Base-by-base conservation (phyloP, 164 flowering plant species). In the Litsea cubeba region DNA sequence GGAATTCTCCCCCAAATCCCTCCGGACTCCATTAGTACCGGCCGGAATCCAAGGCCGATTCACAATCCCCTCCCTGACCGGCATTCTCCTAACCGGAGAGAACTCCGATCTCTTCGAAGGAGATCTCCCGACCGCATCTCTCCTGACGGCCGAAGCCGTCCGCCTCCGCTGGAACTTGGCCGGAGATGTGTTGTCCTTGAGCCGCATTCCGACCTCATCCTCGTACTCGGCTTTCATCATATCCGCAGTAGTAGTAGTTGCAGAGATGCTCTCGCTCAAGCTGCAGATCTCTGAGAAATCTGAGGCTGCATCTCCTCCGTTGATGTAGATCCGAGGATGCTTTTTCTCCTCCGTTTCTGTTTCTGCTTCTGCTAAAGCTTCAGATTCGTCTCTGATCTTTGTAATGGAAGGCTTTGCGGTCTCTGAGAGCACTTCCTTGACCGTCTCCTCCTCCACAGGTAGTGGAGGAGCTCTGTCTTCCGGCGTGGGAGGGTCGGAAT, bases 341-440 rank as follows among this genome's bases (percentile, higher is more conserved):
- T 32, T 67, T 46, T 5, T 72, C 54, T 26, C 69, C 10, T 28
- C 69, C 15, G 26, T 35, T 65, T 65, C 68, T 28, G 60, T 14
- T 54, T 54, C 60, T 54, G 60, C 60, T 54, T 15, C 60, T n/a
- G n/a, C n/a, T n/a, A n/a, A n/a, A 11, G 60, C 1, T 54, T 15
- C 20, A 54, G 60, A 54, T 54, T 87, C 83, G 11, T 40, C 46
- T 40, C 25, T 26, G 15, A 24, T 10, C 28, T 63, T 63, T 26
- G 46, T 2, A 30, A 65, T 10, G 46, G 69, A 4, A 35, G 69
- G 69, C 32, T 65, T 65, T 30, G 69, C 18, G 2, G 87, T 85
- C 65, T 87, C 93, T 0, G 90, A 82, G 68, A 90, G 89, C 18
- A 90, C 91, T 82, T 90, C 92, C 69, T 90, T 90, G 8, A 90